These are phyloP conservation scores for Juglanconis juglandina DNA, from an alignment of 2,329 filamentous ascomycete genomes.

Conservation along the genomic window DNA sequence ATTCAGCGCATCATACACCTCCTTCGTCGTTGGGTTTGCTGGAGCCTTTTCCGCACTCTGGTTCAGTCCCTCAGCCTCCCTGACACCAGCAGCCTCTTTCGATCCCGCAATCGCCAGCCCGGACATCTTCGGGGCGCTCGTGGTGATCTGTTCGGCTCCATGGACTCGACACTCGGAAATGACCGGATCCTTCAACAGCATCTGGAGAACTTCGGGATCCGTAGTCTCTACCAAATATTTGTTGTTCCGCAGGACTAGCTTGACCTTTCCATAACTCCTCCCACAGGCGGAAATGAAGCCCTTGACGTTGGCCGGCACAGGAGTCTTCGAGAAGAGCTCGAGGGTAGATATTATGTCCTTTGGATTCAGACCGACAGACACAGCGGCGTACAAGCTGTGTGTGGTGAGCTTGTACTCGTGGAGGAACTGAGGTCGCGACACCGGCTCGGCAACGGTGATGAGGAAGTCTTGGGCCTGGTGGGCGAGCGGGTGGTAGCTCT, in stretches of 20 bases:
- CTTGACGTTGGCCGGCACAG: conserved; percentile 71
- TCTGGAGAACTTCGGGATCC: conserved; percentile 79
- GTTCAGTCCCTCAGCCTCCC: conserved; percentile 58
- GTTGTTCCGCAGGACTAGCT: conserved; percentile 87
- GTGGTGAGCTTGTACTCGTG: conserved; percentile 89
- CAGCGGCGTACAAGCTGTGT: conserved; percentile 87
- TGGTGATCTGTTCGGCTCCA: conserved; percentile 67
- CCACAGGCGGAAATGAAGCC: conserved; percentile 78
- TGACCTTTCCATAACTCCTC: conserved; percentile 87
- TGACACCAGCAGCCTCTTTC: conserved; percentile 83
- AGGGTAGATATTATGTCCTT: conserved; percentile 84
- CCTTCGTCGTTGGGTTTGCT: conserved; percentile 55
- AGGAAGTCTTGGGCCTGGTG: conserved; percentile 86
- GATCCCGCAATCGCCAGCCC: conserved; percentile 91
- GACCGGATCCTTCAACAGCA: conserved; percentile 72
- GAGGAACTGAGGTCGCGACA: conserved; percentile 81
- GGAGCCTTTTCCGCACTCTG: conserved; percentile 44
- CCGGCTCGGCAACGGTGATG: conserved; percentile 86
- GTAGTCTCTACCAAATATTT: conserved; percentile 88
- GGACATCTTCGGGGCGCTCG: conserved; percentile 79
- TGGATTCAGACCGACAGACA: conserved; percentile 82
- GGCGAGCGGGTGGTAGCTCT: conserved; percentile 86
- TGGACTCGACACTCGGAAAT: conserved; percentile 74
- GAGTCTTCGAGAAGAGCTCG: conserved; percentile 82
- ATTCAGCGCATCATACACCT: conserved; percentile 70